phyloP scores from a whole-genome alignment of 2,329 filamentous ascomycete genomes.

The Thermothelomyces thermophilus region DNA sequence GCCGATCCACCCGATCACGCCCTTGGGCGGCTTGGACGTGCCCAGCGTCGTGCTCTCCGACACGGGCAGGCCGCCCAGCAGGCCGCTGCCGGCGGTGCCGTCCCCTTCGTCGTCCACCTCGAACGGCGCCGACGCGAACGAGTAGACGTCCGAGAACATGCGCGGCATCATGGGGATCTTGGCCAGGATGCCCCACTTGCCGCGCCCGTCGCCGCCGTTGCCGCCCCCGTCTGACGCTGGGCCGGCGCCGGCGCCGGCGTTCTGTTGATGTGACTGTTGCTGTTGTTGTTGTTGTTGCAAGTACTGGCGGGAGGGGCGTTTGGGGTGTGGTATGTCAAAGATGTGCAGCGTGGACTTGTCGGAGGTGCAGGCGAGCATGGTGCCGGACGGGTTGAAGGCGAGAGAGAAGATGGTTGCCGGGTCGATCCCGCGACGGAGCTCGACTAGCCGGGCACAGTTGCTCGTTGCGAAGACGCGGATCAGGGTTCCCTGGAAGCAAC shows the following conservation, averaged over 20 bases:
- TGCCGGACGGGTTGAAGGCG: conserved; percentile 75
- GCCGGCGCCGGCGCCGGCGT: conserved; percentile 5
- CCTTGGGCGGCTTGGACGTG: conserved; percentile 62
- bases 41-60: conserved; percentile 42
- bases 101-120: conserved; percentile 66
- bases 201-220: conserved; percentile 45
- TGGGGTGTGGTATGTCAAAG: conserved; percentile 69
- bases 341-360: conserved; percentile 95
- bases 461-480: conserved; percentile 77
- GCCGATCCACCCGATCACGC: conserved; percentile 75
- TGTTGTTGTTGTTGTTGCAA: conserved; percentile 15
- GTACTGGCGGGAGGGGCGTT: conserved; percentile 30
- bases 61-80: conserved; percentile 38
- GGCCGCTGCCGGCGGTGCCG: conserved; percentile 24
- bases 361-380: conserved; percentile 81
- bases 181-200: conserved; percentile 80
- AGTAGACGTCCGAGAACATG: conserved; percentile 85
- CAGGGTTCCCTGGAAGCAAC: conserved; percentile 59
- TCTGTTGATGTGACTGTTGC: conserved; percentile 14
- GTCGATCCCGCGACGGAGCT: conserved; percentile 84
- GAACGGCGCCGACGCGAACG: conserved; percentile 73
- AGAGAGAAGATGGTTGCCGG: conserved; percentile 81
- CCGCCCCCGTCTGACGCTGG: conserved; percentile 29
- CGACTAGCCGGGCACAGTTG: conserved; percentile 73
- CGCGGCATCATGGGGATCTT: conserved; percentile 79